A percentile compares a stretch with the other conserved stretches of the same genome.
Evolutionary conservation across 2,329 filamentous ascomycete genomes (phyloP).

Genomic region (Penicillium paneum): DNA sequence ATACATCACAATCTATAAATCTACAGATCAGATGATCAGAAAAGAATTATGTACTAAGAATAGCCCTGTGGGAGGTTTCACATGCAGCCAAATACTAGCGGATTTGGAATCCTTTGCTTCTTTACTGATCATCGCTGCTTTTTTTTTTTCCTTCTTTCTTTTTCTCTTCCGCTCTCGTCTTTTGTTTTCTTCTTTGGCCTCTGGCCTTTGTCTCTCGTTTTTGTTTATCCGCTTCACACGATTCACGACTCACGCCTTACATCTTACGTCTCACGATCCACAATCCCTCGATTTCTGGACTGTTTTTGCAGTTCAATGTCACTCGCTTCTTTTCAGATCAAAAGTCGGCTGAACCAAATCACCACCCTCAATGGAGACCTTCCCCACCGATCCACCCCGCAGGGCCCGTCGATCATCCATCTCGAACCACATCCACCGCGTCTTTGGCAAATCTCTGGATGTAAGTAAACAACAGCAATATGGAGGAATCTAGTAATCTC

Average conservation of each 20-base stretch:
- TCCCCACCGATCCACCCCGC: slow-evolving; percentile 18
- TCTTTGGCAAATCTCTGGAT: slow-evolving; percentile 16
- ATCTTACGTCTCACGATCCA: not conserved
- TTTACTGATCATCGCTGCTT: not conserved
- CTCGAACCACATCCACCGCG: slow-evolving; percentile 21
- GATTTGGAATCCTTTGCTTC: slow-evolving; percentile 15
- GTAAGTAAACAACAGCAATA: slow-evolving; percentile 5
- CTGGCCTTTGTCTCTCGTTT: slow-evolving; percentile 1
- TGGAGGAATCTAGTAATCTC: not conserved
- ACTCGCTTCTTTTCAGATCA: not conserved
- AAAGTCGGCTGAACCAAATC: not conserved
- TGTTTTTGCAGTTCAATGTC: not conserved
- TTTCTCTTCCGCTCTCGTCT: not conserved
- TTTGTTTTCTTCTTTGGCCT: not conserved
- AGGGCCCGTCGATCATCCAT: slow-evolving; percentile 22
- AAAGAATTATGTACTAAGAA: slow-evolving; percentile 8
- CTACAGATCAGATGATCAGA: not conserved
- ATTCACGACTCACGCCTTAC: not conserved
- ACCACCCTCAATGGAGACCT: slow-evolving; percentile 8
- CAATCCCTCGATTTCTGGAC: not conserved
- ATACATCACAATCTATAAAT: not conserved
- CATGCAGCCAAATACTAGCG: slow-evolving; percentile 8
- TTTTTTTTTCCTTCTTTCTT: not conserved
- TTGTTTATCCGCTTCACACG: not conserved
- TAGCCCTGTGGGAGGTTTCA: slow-evolving; percentile 21